Evolutionary conservation across 2,329 filamentous ascomycete species (phyloP), one percentile per base, ranked within the genome.

Genomic region (Emydomyces testavorans): DNA sequence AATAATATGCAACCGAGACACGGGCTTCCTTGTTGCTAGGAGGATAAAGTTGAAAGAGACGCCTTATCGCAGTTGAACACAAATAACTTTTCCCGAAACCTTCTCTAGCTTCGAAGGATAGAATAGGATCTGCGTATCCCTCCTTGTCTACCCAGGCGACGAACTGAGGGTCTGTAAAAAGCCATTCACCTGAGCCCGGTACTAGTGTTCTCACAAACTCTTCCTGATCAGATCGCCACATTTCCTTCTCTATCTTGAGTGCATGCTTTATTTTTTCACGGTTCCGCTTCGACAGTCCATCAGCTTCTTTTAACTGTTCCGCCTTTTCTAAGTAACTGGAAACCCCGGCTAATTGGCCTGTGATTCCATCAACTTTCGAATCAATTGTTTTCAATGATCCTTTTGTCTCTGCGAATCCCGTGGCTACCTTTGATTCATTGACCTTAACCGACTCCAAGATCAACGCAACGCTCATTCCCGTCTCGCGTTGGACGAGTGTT

Each of bases 401-500:
- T 34, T 48, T 52, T 10, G 48, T 48, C 39, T 52, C 46, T 3
- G 46, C 15, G 42, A 53, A 53, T 3, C 52, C 52, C 16, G 42
- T 44, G 18, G 51, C 44, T 29, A 57, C 53, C 11, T 49, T 52
- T 39, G 15, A 50, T 43, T 59, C 56, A 21, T 50, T 59, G 4
- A 45, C 54, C 44, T 59, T 58, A 20, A 56, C 54, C 1, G 57
- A 58, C 41, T 58, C 56, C 11, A 58, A 51, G 20, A 54, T 57
- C 11, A 61, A 39, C 3, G 58, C 57, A 21, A 54, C 54, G 10
- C 55, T 57, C 53, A 60, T 58, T 37, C 56, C 55, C 11, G 57
- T 57, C 43, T 61, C 58, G 24, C 55, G 55, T 31, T 60, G 56
- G 13, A 60, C 57, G 6, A 60, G 51, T 6, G 47, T 46, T 37